These are phyloP conservation scores for Gardenia jasminoides DNA, from an alignment of 257 asterid genomes.

Conservation along the genomic window DNA sequence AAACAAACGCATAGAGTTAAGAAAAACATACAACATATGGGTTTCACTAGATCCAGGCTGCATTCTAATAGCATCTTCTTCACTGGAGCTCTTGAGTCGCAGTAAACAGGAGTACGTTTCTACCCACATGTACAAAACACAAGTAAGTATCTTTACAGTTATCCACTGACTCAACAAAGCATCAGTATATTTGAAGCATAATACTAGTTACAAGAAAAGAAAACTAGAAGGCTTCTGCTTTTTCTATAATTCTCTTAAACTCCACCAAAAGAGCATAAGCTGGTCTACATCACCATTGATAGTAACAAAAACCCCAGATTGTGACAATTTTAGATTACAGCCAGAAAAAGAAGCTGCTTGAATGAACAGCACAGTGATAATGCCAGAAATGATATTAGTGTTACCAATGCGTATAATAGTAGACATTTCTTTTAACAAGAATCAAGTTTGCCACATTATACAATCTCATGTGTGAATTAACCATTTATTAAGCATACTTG, in stretches of 20 bases:
- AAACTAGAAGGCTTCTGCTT: background rate
- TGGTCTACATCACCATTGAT: background rate
- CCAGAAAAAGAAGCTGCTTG: background rate
- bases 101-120: conserved; percentile 42
- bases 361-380: background rate
- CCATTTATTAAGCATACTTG: background rate
- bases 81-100: conserved; percentile 50
- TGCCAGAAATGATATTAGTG: background rate
- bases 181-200: background rate
- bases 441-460: background rate
- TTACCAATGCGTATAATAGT: background rate
- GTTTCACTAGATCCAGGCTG: conserved; percentile 54
- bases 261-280: background rate
- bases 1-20: conserved; percentile 5
- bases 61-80: conserved; percentile 48
- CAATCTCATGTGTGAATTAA: background rate
- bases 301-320: background rate
- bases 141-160: background rate
- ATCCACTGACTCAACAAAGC: background rate
- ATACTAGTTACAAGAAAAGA: background rate
- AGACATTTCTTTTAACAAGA: background rate
- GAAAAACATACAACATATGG: conserved; percentile 45
- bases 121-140: conserved; percentile 22
- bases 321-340: background rate
- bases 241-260: background rate